These are phyloP conservation scores for Baorangia bicolor DNA, from an alignment of 768 basidiomycete genomes.

Conservation along the genomic window DNA sequence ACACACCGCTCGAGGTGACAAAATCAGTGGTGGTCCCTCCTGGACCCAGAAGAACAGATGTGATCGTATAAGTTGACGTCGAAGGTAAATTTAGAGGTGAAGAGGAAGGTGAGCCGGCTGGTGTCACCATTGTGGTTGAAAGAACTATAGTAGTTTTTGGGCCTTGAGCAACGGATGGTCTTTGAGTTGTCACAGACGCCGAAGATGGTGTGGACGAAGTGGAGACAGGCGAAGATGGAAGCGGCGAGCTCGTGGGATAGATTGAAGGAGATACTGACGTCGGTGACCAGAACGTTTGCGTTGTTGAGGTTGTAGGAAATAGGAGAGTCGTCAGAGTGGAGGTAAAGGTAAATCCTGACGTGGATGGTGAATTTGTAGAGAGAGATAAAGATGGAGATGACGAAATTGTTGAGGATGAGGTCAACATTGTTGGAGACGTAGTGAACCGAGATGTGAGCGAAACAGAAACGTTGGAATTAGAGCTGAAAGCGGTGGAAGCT, in stretches of 20 bases:
- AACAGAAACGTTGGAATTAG: slow-evolving; percentile 19
- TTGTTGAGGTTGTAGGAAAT: neutral
- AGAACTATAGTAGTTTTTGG: slow-evolving; percentile 12
- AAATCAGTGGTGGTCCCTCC: slow-evolving; percentile 16
- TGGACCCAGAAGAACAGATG: slow-evolving; percentile 15
- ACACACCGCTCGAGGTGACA: slow-evolving; percentile 19
- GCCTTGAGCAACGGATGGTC: neutral
- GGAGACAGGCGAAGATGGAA: neutral
- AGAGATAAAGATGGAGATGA: neutral
- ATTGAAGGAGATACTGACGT: neutral
- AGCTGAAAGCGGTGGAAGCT: slow-evolving; percentile 5
- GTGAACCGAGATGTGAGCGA: neutral
- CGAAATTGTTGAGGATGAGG: neutral
- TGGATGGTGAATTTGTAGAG: neutral
- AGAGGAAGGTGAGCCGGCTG: neutral
- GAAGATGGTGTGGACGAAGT: neutral
- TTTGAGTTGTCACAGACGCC: neutral
- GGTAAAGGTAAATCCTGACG: neutral
- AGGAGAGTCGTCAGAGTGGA: neutral
- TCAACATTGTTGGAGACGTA: neutral
- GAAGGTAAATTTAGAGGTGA: neutral
- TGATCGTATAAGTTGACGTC: slow-evolving; percentile 22
- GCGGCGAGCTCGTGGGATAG: neutral
- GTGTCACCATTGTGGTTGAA: slow-evolving; percentile 13
- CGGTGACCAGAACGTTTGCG: neutral